Conservation (phyloP, 352 stramenopile genomes). For the Plasmopara viticola region DNA sequence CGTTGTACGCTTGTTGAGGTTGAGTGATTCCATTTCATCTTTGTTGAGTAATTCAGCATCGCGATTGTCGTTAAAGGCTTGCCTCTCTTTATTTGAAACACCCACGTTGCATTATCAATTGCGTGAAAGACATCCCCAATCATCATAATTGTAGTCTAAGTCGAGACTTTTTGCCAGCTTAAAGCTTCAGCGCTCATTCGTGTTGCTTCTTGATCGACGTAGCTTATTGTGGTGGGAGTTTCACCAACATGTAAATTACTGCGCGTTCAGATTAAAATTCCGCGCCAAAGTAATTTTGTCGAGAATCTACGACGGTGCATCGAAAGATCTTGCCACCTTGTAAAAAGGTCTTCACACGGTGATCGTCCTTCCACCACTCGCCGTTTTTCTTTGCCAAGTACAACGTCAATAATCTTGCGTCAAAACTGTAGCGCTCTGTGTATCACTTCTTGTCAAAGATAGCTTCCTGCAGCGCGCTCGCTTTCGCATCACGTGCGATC, state of each 20-base stretch:
- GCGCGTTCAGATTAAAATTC: neutral
- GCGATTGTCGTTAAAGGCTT: neutral
- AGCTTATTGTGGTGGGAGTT: slow-evolving; percentile 11
- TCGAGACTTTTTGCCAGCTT: neutral
- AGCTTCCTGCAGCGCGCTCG: neutral
- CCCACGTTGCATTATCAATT: neutral
- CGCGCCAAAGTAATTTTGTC: neutral
- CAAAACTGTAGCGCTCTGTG: neutral
- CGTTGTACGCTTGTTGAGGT: neutral
- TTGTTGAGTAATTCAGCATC: neutral
- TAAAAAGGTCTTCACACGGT: neutral
- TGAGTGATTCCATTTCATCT: neutral
- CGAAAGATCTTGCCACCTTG: neutral
- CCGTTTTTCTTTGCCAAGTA: neutral
- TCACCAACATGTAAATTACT: neutral
- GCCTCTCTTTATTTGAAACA: neutral
- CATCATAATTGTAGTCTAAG: neutral
- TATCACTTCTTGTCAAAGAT: neutral
- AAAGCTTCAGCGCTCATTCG: neutral
- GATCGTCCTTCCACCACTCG: neutral
- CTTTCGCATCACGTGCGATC: neutral
- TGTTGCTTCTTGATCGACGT: neutral
- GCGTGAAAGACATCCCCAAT: neutral
- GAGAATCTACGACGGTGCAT: neutral
- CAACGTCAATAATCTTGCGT: neutral